Evolutionary conservation across 306 rosid species (phyloP).

Genomic region (Quercus alba): DNA sequence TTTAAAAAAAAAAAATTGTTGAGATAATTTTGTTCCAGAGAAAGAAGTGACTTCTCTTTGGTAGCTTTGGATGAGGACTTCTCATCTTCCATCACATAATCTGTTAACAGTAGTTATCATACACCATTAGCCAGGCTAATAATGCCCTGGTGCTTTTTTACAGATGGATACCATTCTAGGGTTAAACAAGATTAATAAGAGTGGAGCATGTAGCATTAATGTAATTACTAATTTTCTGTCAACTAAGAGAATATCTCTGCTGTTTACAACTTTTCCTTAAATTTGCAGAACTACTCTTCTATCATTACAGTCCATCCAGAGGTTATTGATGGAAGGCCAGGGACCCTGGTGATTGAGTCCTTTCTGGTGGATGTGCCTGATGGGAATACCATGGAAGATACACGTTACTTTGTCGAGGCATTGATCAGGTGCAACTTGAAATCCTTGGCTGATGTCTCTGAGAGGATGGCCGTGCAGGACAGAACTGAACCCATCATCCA

Average conservation of each 20-base stretch:
- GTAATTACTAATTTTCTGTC: not conserved
- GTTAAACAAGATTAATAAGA: too few species aligned
- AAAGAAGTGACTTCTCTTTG: too few species aligned
- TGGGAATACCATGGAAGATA: conserved; percentile 92
- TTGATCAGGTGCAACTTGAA: conserved; percentile 92
- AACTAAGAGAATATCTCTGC: conserved; percentile 3
- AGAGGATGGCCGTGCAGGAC: conserved; percentile 94
- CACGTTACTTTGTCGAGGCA: conserved; percentile 91
- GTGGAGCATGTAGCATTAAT: too few species aligned
- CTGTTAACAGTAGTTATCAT: too few species aligned
- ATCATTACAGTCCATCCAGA: conserved; percentile 85
- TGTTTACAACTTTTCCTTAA: conserved; percentile 17
- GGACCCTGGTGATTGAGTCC: conserved; percentile 93
- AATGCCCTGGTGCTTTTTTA: too few species aligned
- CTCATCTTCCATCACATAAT: too few species aligned
- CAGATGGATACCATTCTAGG: too few species aligned
- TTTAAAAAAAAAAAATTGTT: too few species aligned
- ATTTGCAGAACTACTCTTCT: conserved; percentile 90
- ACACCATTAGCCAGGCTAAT: too few species aligned
- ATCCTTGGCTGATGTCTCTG: conserved; percentile 94
- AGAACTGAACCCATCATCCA: conserved; percentile 58
- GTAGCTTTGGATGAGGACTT: too few species aligned
- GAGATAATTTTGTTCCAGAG: too few species aligned
- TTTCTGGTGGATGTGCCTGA: conserved; percentile 92
- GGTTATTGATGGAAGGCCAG: conserved; percentile 84